These are phyloP conservation scores for Phytophthora cryptogea DNA, from an alignment of 352 stramenopile species.

Conservation along the genomic window DNA sequence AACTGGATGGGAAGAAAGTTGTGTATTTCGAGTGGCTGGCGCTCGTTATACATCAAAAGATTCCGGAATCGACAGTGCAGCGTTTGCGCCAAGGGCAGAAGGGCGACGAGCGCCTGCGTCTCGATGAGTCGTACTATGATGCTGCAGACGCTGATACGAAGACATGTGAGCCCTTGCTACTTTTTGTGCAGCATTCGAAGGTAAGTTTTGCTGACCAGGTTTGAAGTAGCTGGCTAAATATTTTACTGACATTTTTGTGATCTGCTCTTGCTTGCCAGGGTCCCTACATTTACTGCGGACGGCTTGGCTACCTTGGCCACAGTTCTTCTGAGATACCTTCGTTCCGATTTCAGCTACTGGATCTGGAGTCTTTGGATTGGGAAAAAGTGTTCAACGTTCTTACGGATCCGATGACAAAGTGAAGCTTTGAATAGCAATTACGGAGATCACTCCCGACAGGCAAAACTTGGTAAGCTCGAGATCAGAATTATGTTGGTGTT, in stretches of 20 bases:
- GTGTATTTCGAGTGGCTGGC: slow-evolving; percentile 23
- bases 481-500: too few species aligned
- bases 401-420: not conserved
- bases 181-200: not conserved
- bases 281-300: slow-evolving; percentile 57
- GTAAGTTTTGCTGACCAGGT: not conserved
- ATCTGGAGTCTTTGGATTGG: slow-evolving; percentile 26
- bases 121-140: slow-evolving; percentile 17
- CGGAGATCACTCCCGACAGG: too few species aligned
- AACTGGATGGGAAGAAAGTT: not conserved
- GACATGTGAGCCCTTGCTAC: slow-evolving; percentile 9
- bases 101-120: slow-evolving; percentile 23
- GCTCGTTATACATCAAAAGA: not conserved
- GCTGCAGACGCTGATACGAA: not conserved
- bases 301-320: slow-evolving; percentile 45
- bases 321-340: slow-evolving; percentile 30
- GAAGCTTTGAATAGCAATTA: too few species aligned
- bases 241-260: not conserved
- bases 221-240: not conserved
- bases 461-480: too few species aligned
- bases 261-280: slow-evolving; percentile 11
- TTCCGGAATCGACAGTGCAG: slow-evolving; percentile 16
- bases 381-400: not conserved
- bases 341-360: slow-evolving; percentile 58
- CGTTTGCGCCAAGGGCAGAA: slow-evolving; percentile 23